Evolutionary conservation across 805 yeast genomes (phyloP).

Genomic region (Starmera caribaea): DNA sequence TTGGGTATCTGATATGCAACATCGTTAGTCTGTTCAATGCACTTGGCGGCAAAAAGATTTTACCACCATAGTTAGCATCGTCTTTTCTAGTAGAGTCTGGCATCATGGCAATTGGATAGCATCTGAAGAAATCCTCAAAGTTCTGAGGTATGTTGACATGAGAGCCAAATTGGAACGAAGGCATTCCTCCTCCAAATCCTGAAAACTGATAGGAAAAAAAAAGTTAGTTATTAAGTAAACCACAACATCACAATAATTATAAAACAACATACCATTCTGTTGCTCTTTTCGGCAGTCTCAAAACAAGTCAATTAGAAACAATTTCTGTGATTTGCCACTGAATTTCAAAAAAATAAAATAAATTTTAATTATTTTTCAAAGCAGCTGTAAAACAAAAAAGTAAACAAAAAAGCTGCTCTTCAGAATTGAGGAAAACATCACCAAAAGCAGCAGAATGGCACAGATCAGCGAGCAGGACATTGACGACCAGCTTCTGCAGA

Average conservation of each 20-base stretch:
- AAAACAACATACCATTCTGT: not conserved
- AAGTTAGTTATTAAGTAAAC: too few relatives aligned
- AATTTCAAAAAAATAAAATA: too few relatives aligned
- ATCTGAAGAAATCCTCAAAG: slow-evolving; percentile 83
- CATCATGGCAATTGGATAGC: slow-evolving; percentile 90
- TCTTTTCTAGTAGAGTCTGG: slow-evolving; percentile 55
- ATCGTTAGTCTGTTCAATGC: slow-evolving; percentile 82
- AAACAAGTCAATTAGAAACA: too few relatives aligned
- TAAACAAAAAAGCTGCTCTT: slow-evolving; percentile 17
- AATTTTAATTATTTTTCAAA: too few relatives aligned
- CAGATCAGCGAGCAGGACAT: slow-evolving; percentile 16
- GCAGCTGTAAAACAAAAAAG: too few relatives aligned
- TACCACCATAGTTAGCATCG: slow-evolving; percentile 88
- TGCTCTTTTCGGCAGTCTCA: too few relatives aligned
- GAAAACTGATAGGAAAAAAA: slow-evolving; percentile 21
- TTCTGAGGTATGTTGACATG: slow-evolving; percentile 26
- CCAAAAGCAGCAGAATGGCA: slow-evolving; percentile 23
- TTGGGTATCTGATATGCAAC: slow-evolving; percentile 90
- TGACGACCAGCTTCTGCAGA: slow-evolving; percentile 1
- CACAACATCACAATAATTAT: not conserved
- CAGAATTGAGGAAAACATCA: slow-evolving; percentile 49
- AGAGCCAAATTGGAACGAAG: slow-evolving; percentile 11
- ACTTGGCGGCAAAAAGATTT: slow-evolving; percentile 88
- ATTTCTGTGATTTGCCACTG: too few relatives aligned
- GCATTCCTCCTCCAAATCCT: slow-evolving; percentile 21